Evolutionary conservation across 495 filamentous ascomycete species (phyloP).

Genomic region (Neurospora sublineolata): DNA sequence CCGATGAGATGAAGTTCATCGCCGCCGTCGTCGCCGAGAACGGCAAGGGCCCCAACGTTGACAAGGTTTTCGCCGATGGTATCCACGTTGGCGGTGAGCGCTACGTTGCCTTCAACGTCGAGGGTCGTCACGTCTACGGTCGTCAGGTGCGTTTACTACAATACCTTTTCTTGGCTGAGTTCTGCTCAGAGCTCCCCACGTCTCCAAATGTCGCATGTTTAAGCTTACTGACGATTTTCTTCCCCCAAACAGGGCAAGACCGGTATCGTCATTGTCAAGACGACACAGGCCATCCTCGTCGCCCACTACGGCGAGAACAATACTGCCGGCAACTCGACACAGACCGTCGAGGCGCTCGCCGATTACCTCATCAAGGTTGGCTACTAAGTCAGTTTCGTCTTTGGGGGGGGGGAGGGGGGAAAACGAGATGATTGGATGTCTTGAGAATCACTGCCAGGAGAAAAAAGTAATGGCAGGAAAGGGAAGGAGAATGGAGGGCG

Average conservation of each 20-base stretch:
- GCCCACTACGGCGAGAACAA: conserved; percentile 66
- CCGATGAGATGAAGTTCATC: conserved; percentile 48
- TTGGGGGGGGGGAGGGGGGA: background rate
- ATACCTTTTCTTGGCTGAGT: background rate
- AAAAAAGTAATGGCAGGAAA: background rate
- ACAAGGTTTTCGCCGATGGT: conserved; percentile 43
- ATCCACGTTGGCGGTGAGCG: conserved; percentile 57
- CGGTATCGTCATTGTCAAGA: conserved; percentile 70
- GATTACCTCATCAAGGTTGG: conserved; percentile 62
- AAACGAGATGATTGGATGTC: background rate
- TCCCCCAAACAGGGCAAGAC: conserved; percentile 54
- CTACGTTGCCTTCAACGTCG: conserved; percentile 61
- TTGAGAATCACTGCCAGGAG: background rate
- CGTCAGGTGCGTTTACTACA: conserved; percentile 54
- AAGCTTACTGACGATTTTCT: background rate
- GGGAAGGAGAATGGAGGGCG: background rate
- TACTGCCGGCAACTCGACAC: conserved; percentile 53
- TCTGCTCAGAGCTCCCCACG: no score
- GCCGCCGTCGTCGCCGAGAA: conserved; percentile 29
- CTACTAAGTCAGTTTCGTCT: conserved; percentile 50
- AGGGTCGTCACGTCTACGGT: conserved; percentile 69
- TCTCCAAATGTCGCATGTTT: background rate
- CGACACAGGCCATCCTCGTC: conserved; percentile 73
- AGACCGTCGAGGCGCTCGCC: conserved; percentile 53
- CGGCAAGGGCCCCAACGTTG: conserved; percentile 32